Conservation (phyloP, 73 alveolate species). For the Blepharisma japonicum region DNA sequence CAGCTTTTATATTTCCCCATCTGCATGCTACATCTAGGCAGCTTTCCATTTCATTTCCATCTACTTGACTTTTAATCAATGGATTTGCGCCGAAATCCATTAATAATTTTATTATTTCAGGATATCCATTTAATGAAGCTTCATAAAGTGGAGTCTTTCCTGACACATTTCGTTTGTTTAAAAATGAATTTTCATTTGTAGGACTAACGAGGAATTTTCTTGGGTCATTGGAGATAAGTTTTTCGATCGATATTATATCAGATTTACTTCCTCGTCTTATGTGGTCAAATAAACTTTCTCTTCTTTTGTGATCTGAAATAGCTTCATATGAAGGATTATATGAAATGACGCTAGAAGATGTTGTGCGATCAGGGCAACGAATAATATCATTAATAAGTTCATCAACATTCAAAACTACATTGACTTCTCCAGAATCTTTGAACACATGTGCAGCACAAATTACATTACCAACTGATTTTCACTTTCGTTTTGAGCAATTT, state of each 20-base stretch:
- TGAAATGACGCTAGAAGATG: too few species aligned
- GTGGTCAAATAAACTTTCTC: neutral
- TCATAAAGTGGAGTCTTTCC: constrained; percentile 1
- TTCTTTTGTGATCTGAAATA: constrained; percentile 12
- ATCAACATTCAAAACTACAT: too few species aligned
- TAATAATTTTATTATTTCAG: neutral
- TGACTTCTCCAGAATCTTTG: too few species aligned
- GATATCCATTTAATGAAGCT: neutral
- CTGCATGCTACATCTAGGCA: constrained; percentile 7
- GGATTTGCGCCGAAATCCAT: constrained; percentile 22
- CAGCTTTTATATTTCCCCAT: constrained; percentile 9
- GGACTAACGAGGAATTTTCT: neutral
- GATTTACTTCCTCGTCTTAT: neutral
- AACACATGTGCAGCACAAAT: too few species aligned
- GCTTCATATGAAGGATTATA: neutral
- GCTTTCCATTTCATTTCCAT: neutral
- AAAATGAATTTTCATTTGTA: neutral
- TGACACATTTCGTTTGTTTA: neutral
- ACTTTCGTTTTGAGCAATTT: too few species aligned
- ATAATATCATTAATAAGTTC: too few species aligned
- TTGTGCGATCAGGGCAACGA: too few species aligned
- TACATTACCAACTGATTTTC: too few species aligned
- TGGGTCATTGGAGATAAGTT: neutral
- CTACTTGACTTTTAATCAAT: neutral
- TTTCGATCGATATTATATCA: neutral